A percentile compares a stretch with the other conserved stretches of the same genome.
phyloP scores from a whole-genome alignment of 75 land plant genomes.

The Isoetes taiwanensis region DNA sequence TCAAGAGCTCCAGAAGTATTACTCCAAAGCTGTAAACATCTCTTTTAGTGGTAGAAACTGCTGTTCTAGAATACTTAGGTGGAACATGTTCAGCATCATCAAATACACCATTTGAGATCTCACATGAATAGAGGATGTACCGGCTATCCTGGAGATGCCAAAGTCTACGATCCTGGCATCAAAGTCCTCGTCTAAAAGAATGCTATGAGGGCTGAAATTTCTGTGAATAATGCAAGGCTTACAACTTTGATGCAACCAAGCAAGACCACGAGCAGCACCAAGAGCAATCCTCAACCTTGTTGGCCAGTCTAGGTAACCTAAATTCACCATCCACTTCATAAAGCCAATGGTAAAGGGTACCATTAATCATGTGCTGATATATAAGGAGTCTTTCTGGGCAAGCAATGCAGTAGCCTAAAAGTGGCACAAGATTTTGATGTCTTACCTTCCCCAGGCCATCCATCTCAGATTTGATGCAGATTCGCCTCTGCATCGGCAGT shows the following conservation, averaged over 20 bases:
- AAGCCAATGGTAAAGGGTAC: neutral
- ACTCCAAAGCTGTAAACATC: slow-evolving; percentile 5
- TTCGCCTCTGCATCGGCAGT: no score
- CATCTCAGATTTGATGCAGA: slow-evolving; percentile 6
- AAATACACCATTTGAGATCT: neutral
- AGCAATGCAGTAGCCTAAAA: slow-evolving; percentile 1
- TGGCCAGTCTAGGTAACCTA: neutral
- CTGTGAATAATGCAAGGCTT: slow-evolving; percentile 1
- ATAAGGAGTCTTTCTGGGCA: neutral
- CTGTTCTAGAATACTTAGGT: neutral
- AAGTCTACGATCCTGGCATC: slow-evolving; percentile 6
- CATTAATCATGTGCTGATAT: slow-evolving; percentile 2
- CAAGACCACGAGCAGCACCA: neutral
- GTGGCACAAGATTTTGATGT: neutral
- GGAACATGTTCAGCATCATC: neutral
- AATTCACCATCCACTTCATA: neutral
- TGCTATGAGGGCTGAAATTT: neutral
- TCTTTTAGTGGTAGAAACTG: neutral
- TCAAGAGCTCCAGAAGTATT: neutral
- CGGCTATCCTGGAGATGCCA: neutral
- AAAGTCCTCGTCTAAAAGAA: neutral
- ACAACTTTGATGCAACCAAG: neutral
- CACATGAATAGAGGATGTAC: neutral
- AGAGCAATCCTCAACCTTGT: neutral
- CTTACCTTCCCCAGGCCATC: neutral